Conservation (phyloP, 2,329 filamentous ascomycete species). For the Monilinia vaccinii-corymbosi region DNA sequence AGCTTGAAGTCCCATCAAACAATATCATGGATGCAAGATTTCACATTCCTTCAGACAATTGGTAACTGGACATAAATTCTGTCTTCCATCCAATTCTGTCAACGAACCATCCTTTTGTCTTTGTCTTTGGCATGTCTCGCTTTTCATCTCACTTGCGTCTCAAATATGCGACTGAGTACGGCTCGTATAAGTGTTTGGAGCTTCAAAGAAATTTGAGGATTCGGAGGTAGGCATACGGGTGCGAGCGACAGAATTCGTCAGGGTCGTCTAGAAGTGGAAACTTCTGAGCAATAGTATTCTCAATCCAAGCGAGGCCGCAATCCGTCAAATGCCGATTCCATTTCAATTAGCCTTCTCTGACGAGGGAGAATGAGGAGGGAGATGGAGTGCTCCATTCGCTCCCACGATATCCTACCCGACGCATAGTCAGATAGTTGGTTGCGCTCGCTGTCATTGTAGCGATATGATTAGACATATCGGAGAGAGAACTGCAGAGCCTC, state of each 20-base stretch:
- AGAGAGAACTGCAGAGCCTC: background rate
- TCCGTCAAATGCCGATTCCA: background rate
- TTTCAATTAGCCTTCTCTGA: background rate
- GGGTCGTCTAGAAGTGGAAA: background rate
- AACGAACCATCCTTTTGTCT: background rate
- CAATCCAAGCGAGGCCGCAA: background rate
- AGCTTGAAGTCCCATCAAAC: background rate
- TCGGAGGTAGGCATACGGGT: background rate
- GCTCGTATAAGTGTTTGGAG: background rate
- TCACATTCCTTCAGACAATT: background rate
- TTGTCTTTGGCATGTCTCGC: background rate
- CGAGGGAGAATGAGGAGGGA: background rate
- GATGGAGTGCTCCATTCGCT: no score
- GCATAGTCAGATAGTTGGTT: no score
- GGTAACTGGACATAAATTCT: background rate
- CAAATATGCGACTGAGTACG: background rate
- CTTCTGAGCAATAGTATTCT: background rate
- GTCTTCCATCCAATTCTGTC: background rate
- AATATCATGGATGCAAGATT: background rate
- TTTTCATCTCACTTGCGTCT: background rate
- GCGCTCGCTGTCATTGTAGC: background rate
- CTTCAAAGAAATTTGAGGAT: background rate
- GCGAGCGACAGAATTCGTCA: background rate
- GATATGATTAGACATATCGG: background rate
- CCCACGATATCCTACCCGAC: background rate